Percentiles rank a stretch among this genome's conserved stretches.
phyloP scores from a whole-genome alignment of 768 basidiomycete species.

The Tricholoma matsutake region DNA sequence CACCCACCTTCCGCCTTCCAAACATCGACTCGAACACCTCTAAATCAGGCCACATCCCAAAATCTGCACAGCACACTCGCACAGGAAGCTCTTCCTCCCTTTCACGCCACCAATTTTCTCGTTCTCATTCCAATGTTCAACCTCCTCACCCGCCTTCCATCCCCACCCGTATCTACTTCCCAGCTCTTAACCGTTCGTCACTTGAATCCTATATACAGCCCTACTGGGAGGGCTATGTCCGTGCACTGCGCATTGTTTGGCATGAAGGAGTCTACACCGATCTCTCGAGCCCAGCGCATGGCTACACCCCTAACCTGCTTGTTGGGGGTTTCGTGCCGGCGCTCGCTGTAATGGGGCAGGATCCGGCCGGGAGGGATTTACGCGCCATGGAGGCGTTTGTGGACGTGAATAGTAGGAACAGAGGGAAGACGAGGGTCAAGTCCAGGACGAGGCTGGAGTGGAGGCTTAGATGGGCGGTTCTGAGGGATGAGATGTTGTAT shows the following conservation, averaged over 20 bases:
- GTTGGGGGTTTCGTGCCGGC: constrained; percentile 1
- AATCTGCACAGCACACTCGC: constrained; percentile 5
- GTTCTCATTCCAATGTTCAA: background rate
- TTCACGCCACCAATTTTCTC: background rate
- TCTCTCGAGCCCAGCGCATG: constrained; percentile 7
- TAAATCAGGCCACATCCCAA: background rate
- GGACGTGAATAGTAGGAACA: background rate
- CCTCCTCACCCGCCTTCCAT: background rate
- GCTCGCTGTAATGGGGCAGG: background rate
- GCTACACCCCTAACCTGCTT: constrained; percentile 10
- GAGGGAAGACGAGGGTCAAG: background rate
- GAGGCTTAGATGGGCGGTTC: constrained; percentile 61
- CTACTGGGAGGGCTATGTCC: constrained; percentile 56
- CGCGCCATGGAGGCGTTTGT: background rate
- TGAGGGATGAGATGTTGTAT: constrained; percentile 52
- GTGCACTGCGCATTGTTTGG: constrained; percentile 46
- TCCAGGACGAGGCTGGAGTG: constrained; percentile 47
- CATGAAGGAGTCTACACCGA: constrained; percentile 9
- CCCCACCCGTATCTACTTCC: constrained; percentile 2
- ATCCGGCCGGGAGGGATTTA: background rate
- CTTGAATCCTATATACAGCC: constrained; percentile 45
- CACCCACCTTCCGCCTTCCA: background rate
- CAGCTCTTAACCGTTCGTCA: constrained; percentile 31
- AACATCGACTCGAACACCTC: background rate
- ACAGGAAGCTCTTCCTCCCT: constrained; percentile 10